Conservation (phyloP, 1,139 yeast species). For the Lodderomyces parapsilosis region DNA sequence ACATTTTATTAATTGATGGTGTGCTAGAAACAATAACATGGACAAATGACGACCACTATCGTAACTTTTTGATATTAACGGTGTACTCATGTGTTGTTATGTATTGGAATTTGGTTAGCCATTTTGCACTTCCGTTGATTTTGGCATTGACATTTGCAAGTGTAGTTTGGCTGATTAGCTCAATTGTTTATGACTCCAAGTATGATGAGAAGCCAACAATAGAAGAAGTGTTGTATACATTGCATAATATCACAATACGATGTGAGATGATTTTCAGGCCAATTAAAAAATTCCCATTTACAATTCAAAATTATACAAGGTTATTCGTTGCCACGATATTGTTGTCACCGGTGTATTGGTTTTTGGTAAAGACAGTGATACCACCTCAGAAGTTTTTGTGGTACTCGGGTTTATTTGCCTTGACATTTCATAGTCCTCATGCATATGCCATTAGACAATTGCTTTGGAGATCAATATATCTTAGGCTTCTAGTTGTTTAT, state of each 20-base stretch:
- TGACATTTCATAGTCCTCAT: constrained; percentile 57
- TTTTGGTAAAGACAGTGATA: constrained; percentile 34
- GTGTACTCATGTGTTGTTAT: constrained; percentile 39
- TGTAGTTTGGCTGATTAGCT: constrained; percentile 46
- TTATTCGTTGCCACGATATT: constrained; percentile 31
- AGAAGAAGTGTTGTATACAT: constrained; percentile 53
- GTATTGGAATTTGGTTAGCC: constrained; percentile 43
- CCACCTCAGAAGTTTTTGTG: constrained; percentile 36
- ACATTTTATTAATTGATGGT: constrained; percentile 44
- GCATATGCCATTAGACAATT: constrained; percentile 48
- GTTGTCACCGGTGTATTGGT: constrained; percentile 49
- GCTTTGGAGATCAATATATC: constrained; percentile 53
- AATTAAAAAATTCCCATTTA: constrained; percentile 31
- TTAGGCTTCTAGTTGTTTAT: constrained; percentile 42
- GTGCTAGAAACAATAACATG: constrained; percentile 49
- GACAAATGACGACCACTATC: constrained; percentile 54
- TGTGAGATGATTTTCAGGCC: constrained; percentile 47
- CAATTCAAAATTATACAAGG: constrained; percentile 26
- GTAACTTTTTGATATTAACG: constrained; percentile 45
- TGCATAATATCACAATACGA: constrained; percentile 50
- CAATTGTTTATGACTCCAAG: constrained; percentile 42
- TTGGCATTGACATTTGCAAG: constrained; percentile 36
- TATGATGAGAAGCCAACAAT: constrained; percentile 52
- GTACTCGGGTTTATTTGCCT: constrained; percentile 36
- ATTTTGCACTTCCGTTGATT: constrained; percentile 39